phyloP scores from a whole-genome alignment of 2,329 filamentous ascomycete genomes.

The Fusarium poae region DNA sequence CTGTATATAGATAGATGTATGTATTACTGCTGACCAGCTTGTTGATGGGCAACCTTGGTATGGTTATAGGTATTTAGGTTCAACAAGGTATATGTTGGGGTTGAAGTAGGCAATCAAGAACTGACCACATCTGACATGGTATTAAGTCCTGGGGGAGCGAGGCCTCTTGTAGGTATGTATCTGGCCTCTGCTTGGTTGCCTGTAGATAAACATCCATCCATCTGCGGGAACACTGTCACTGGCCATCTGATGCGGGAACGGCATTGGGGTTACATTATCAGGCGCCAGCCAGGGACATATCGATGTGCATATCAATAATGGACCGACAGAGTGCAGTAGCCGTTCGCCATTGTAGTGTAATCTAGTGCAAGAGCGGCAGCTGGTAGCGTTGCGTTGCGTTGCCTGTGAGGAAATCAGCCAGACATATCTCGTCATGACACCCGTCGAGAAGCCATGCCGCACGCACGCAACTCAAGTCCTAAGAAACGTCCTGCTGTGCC shows the following conservation, averaged over 20 bases:
- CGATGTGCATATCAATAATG: slow-evolving; percentile 36
- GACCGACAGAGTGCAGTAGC: slow-evolving; percentile 24
- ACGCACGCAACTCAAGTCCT: slow-evolving; percentile 17
- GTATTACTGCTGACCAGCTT: slow-evolving; percentile 16
- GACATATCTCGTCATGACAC: slow-evolving; percentile 36
- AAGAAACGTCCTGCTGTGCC: slow-evolving; percentile 20
- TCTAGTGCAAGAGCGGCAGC: slow-evolving; percentile 34
- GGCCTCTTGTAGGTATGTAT: slow-evolving; percentile 45
- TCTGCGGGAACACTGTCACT: slow-evolving; percentile 12
- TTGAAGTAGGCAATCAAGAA: slow-evolving; percentile 25
- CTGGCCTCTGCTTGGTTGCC: slow-evolving; percentile 12
- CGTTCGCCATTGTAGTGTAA: slow-evolving; percentile 18
- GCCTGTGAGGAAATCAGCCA: slow-evolving; percentile 13
- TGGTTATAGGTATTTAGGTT: slow-evolving; percentile 19
- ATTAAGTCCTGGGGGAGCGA: slow-evolving; percentile 31
- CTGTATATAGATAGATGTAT: slow-evolving; percentile 21
- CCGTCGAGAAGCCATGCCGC: slow-evolving; percentile 17
- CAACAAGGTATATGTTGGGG: slow-evolving; percentile 18
- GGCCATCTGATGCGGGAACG: slow-evolving; percentile 35
- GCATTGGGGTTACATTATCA: slow-evolving; percentile 42
- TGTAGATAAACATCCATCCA: slow-evolving; percentile 21
- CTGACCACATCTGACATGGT: slow-evolving; percentile 23
- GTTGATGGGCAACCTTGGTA: slow-evolving; percentile 13
- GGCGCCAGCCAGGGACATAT: slow-evolving; percentile 38
- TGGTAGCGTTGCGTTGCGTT: slow-evolving; percentile 23